Evolutionary conservation across 257 asterid genomes (phyloP).

Genomic region (Fraxinus quadrangulata): DNA sequence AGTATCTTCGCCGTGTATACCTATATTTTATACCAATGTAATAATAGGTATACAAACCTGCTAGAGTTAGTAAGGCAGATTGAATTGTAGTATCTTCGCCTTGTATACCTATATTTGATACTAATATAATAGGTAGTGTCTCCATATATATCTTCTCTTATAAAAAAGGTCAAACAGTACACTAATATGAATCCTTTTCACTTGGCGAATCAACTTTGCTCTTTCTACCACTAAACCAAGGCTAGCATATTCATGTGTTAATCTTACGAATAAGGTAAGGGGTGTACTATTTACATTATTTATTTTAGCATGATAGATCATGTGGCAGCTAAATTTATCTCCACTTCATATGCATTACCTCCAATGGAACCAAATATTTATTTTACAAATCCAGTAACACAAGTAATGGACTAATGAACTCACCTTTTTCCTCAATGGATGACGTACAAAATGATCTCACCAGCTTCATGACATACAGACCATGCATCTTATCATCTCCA

Average conservation of each 20-base stretch:
- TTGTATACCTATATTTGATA: background rate
- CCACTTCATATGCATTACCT: background rate
- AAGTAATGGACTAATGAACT: constrained; percentile 1
- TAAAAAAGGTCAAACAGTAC: background rate
- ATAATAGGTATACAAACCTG: background rate
- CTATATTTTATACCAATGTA: background rate
- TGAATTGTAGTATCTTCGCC: background rate
- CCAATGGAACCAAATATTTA: background rate
- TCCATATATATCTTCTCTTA: background rate
- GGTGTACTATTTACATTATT: background rate
- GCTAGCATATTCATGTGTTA: background rate
- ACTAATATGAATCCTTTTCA: background rate
- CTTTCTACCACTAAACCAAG: background rate
- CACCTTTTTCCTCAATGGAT: constrained; percentile 55
- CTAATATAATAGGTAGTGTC: background rate
- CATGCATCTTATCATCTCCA: constrained; percentile 83
- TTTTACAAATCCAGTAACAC: background rate
- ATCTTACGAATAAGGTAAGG: background rate
- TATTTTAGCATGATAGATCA: background rate
- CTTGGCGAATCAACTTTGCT: background rate
- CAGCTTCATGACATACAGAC: constrained; percentile 81
- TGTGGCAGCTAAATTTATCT: background rate
- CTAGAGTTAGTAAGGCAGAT: background rate
- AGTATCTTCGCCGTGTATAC: background rate
- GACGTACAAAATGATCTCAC: constrained; percentile 89